A percentile compares a stretch with the other conserved stretches of the same genome.
Conservation (phyloP, 495 filamentous ascomycete species). For the Barbatosphaeria neglecta region DNA sequence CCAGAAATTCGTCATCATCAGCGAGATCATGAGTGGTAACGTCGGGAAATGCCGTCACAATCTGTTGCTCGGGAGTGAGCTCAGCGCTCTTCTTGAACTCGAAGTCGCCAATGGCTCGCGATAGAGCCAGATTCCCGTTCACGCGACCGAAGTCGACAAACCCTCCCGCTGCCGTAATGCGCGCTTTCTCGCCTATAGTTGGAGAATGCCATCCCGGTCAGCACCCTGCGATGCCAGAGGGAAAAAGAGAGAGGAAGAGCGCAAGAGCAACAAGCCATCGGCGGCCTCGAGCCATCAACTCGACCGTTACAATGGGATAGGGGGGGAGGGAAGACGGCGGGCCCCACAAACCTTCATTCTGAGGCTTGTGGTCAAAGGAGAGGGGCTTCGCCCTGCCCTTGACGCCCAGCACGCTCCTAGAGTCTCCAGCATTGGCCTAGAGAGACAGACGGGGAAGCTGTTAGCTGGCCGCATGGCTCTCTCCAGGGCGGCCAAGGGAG, state of each 20-base stretch:
- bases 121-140: conserved; percentile 96
- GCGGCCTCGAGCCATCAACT: too few relatives aligned
- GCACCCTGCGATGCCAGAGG: not conserved
- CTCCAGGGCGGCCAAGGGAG: conserved; percentile 1
- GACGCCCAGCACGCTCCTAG: conserved; percentile 82
- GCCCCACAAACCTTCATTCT: conserved; percentile 69
- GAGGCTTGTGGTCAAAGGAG: conserved; percentile 96
- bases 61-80: conserved; percentile 90
- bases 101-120: conserved; percentile 95
- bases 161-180: conserved; percentile 89
- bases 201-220: conserved; percentile 7
- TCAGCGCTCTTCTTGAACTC: conserved; percentile 99
- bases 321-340: not conserved
- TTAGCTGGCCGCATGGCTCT: conserved; percentile 1
- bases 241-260: too few relatives aligned
- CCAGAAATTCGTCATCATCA: conserved; percentile 92
- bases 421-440: conserved; percentile 94
- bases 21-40: conserved; percentile 79
- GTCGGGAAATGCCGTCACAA: conserved; percentile 93
- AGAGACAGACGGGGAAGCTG: too few relatives aligned
- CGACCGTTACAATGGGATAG: too few relatives aligned
- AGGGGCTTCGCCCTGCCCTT: conserved; percentile 94
- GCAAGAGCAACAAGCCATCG: too few relatives aligned
- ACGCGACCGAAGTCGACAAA: conserved; percentile 98
- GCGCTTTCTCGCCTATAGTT: conserved; percentile 75